Base-by-base conservation (phyloP, 805 yeast genomes). In the Metschnikowia anglica region DNA sequence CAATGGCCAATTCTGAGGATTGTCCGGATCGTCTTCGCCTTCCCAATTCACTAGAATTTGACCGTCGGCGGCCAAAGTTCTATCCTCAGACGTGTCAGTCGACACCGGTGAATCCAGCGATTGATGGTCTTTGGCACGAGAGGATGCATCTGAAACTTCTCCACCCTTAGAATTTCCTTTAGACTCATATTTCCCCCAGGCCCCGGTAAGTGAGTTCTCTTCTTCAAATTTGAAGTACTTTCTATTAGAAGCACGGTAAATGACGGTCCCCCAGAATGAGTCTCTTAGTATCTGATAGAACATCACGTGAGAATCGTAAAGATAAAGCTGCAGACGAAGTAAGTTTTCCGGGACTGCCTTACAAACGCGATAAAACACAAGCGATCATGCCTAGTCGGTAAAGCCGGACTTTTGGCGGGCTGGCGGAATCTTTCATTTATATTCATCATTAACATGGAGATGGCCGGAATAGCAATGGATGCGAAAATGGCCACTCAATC, bases 1-100 rank as follows among this genome's bases (percentile, higher is more conserved):
- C 0, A 55, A 21, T 0, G 80, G 65, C 87, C 87, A 81, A 55
- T 78, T 79, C 9, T 61, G 54, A 1, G 88, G 87, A 49, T 76
- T 61, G 44, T 74, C 80, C 1, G 80, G 76, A 53, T 79, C 85
- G 37, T 71, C 71, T 5, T 65, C 72, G n/a, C 68, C 67, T 24
- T 67, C 70, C 69, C 67, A 66, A 7, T 43, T 48, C n/a, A 58
- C 60, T 12, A 56, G 20, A 7, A 61, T 51, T 4, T 32, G 30
- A 12, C 27, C 34, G 8, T 32, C 30, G 6, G 32, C 41, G 1
- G 34, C 9, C 16, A 36, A 34, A 10, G 45, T 42, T 16, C 33
- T 42, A 12, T 42, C 41, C n/a, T 42, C 45, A 16, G 38, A 42
- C 5, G 37, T 5, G 7, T 29, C 13, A 18, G 30, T 11, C n/a